Evolutionary conservation across 2,329 filamentous ascomycete species (phyloP), one percentile per base, ranked within the genome.

Genomic region (Ophiostoma fasciatum): DNA sequence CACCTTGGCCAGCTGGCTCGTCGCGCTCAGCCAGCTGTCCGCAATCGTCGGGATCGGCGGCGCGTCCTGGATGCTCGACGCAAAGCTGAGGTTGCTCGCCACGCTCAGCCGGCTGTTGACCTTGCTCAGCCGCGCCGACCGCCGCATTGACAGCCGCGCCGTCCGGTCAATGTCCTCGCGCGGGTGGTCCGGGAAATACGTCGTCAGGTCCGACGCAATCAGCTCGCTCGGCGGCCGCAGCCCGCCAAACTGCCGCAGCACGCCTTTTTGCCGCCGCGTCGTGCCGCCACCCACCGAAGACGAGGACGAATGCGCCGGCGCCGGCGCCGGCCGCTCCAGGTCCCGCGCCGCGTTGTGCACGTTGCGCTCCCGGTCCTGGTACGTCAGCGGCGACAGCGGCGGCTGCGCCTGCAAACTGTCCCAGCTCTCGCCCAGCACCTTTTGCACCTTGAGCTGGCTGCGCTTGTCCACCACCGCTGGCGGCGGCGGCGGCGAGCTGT

Each of bases 1-100:
- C 6, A 64, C 51, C 48, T 70, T 70, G 35, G 64, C 62, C 33
- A 65, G 48, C 46, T 71, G 70, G 29, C 65, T 64, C 28, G 63
- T 66, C 28, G 71, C 67, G 39, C 70, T 80, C 27, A 94, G 67
- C 88, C 88, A 98, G 33, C 76, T 81, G 58, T 96, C 88, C 31
- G 87, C 87, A 49, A 98, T 96, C 29, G 82, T 93, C 2, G 90
- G 90, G 43, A 98, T 84, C 1, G 90, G 88, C 10, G 90, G 90
- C 4, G 87, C 88, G 60, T 96, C 88, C 51, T 81, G 82, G 38
- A 94, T 64, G 53, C 82, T 94, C 4, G 88, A 94, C 22, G 87
- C 84, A 51, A 87, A 82, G 59, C 90, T 96, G 49, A 88, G 68
- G 52, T 82, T 96, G 57, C 88, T 96, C 13, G 87, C 84, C 44